Base-by-base conservation (phyloP, 805 yeast species). In the Hanseniaspora occidentalis region DNA sequence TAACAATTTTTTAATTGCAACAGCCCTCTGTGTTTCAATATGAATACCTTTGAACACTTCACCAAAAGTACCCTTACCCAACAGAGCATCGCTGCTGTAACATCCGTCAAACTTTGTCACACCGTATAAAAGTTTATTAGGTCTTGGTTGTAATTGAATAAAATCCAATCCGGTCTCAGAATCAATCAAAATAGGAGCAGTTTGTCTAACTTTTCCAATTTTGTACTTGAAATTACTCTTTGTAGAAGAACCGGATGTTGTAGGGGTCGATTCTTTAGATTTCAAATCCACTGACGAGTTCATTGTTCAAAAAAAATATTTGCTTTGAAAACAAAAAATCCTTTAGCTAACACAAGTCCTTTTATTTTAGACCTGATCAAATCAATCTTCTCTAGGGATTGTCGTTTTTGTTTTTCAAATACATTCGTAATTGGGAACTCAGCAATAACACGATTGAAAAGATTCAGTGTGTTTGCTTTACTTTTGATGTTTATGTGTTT, bases 31-130 rank as follows among this genome's bases (percentile, higher is more conserved):
- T 29, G 73, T 67, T 37, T 67, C 61, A 36, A 56, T 45, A 45
- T 65, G 69, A 9, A 54, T 61, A 4, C 95, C 97, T 52, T 81
- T 83, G 51, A 79, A 79, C 3, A 89, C 98, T 39, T 85, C 84
- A 21, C 94, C 94, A 60, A 83, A 83, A 0, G 94, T 80, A n/a
- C 94, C 94, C 50, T 81, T 82, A 1, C 94, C 94, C 11, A 83
- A 65, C 52, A 73, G 70, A 39, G 66, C 60, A n/a, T 58, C 61
- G 35, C 53, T 61, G 36, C 46, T 53, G 31, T 58, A 58, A 45
- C 52, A 57, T 13, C 47, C 49, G 8, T 43, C 42, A 37, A 58
- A 58, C 13, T 38, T 48, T 13, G 63, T 57, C 23, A 57, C 55
- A 2, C 63, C 63, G 37, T 57, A 57, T 4, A 58, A 52, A 35